Evolutionary conservation across 164 flowering plant genomes (phyloP).

Genomic region (Houttuynia cordata): DNA sequence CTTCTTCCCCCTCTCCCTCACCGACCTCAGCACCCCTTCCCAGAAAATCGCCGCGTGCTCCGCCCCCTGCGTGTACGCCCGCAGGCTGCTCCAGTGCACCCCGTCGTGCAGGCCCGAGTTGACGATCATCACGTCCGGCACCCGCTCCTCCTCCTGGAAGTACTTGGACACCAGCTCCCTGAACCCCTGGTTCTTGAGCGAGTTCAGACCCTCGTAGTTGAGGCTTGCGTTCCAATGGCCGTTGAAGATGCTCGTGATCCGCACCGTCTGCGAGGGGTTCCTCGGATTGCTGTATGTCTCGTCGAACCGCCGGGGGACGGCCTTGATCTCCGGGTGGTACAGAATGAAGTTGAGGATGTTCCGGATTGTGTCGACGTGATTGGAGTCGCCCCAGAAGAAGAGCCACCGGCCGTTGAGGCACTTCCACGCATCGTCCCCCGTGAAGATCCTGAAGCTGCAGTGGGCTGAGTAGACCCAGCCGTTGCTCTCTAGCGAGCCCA

Average conservation of each 20-base stretch:
- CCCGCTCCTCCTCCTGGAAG: slow-evolving; percentile 35
- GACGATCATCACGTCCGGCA: slow-evolving; percentile 75
- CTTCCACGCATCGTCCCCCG: slow-evolving; percentile 60
- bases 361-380: slow-evolving; percentile 87
- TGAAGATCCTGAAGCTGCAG: slow-evolving; percentile 58
- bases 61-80: slow-evolving; percentile 40
- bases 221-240: slow-evolving; percentile 60
- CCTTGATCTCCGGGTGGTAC: slow-evolving; percentile 26
- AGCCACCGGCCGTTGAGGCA: slow-evolving; percentile 75
- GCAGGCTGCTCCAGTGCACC: slow-evolving; percentile 38
- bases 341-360: slow-evolving; percentile 75
- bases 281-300: slow-evolving; percentile 61
- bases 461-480: slow-evolving; percentile 95
- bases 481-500: slow-evolving; percentile 77
- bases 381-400: slow-evolving; percentile 99
- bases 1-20: slow-evolving; percentile 25
- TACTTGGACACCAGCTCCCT: slow-evolving; percentile 41
- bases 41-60: slow-evolving; percentile 61
- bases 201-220: slow-evolving; percentile 70
- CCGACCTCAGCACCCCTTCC: slow-evolving; percentile 48
- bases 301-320: slow-evolving; percentile 67
- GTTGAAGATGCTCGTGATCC: slow-evolving; percentile 89
- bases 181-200: slow-evolving; percentile 46
- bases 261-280: slow-evolving; percentile 39
- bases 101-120: slow-evolving; percentile 97